Base-by-base conservation (phyloP, 306 rosid genomes). In the Rosa rugosa region DNA sequence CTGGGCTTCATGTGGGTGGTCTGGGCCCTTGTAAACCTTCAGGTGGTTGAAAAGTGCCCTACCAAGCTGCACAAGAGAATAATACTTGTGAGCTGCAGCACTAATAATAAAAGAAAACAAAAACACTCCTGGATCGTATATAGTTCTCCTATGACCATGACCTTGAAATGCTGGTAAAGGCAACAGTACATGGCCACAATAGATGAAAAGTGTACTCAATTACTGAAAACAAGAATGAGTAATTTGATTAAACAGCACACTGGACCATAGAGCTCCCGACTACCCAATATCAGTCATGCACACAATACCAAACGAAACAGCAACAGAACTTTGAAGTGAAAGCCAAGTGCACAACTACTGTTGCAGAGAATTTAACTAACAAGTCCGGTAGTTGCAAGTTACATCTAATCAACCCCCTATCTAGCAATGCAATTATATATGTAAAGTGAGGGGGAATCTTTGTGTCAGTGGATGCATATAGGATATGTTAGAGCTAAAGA, bases 1-100 rank as follows among this genome's bases (percentile, higher is more conserved):
- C 84, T 96, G 99, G 8, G 98, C 99, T 72, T 86, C 90, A 8
- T 93, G 99, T 38, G 98, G 99, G 84, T 96, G 99, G 73, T 91
- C 92, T 1, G 92, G 94, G 38, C 99, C 97, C 79, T 80, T 81
- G 76, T 96, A 96, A 59, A 96, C 98, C 93, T 96, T 96, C 40
- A 96, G 83, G 87, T 92, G 98, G 85, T 88, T 93, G 89, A 96
- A 96, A 57, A 96, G 92, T 38, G 75, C 83, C 80, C 98, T 90
- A 77, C 99, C 99, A 87, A 96, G 99, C 97, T 96, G 96, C 93
- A 90, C 40, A 80, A 23, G 60, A 27, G 38, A 73, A 64, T 46
- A 23, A 23, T 13, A 72, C 1, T 47, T 47, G 27, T 62, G 44
- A 49, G 57, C 5, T 64, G 16, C 57, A 62, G 53, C n/a, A 57